Percentiles rank a stretch among this genome's conserved stretches.
Evolutionary conservation across 2,329 filamentous ascomycete genomes (phyloP).

Genomic region (Fusarium beomiforme): DNA sequence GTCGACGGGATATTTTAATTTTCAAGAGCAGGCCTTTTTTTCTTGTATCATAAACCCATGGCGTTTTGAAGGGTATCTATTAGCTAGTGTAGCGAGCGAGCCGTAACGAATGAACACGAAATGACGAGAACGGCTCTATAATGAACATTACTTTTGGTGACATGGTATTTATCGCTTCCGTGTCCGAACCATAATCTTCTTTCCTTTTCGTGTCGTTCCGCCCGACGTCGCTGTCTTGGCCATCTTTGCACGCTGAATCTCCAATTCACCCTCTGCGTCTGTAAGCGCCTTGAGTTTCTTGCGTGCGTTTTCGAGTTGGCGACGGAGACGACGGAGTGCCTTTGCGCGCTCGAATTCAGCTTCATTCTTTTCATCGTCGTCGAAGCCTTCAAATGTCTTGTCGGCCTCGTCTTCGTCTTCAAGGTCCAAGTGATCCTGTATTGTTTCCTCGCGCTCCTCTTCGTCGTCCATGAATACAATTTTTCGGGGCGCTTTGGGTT

Average conservation of each 20-base stretch:
- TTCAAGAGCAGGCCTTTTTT: constrained; percentile 13
- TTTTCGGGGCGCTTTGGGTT: constrained; percentile 54
- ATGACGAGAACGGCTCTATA: constrained; percentile 5
- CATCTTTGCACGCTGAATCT: constrained; percentile 70
- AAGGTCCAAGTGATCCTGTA: constrained; percentile 44
- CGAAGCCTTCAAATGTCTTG: constrained; percentile 39
- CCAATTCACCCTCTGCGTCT: constrained; percentile 66
- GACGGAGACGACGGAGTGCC: constrained; percentile 56
- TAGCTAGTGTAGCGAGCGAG: constrained; percentile 41
- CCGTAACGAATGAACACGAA: constrained; percentile 37
- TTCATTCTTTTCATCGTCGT: constrained; percentile 39
- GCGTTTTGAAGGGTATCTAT: constrained; percentile 42
- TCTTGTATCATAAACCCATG: constrained; percentile 42
- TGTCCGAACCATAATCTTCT: constrained; percentile 70
- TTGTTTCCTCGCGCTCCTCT: constrained; percentile 47
- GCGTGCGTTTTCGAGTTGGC: constrained; percentile 60
- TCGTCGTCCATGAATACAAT: constrained; percentile 62
- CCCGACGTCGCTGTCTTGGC: constrained; percentile 71
- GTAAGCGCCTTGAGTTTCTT: constrained; percentile 65
- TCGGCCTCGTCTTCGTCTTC: constrained; percentile 47
- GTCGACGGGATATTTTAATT: background rate
- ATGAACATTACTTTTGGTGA: constrained; percentile 7
- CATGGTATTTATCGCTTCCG: constrained; percentile 62
- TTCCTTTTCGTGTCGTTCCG: constrained; percentile 67
- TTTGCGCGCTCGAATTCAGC: constrained; percentile 54